These are phyloP conservation scores for Thelonectria rubi DNA, from an alignment of 2,329 filamentous ascomycete species.

Conservation along the genomic window DNA sequence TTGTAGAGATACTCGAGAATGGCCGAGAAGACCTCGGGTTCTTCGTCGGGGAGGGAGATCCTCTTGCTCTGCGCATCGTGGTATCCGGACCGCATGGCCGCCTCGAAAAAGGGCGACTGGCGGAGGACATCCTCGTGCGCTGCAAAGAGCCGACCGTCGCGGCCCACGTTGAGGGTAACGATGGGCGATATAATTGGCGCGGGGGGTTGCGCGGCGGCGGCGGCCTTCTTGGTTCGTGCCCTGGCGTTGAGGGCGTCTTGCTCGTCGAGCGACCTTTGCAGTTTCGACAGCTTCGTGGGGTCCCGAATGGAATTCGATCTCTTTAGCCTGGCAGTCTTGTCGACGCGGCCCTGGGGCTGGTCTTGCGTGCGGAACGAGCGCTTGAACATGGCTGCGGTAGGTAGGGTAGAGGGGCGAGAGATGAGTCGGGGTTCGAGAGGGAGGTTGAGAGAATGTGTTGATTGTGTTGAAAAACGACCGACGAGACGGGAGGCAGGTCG, in stretches of 20 bases:
- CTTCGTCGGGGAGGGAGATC: slow-evolving; percentile 76
- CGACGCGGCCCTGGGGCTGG: slow-evolving; percentile 69
- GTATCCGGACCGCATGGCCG: slow-evolving; percentile 76
- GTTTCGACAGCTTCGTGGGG: slow-evolving; percentile 81
- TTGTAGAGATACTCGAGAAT: slow-evolving; percentile 98
- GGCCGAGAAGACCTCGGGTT: slow-evolving; percentile 92
- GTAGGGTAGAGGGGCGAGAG: slow-evolving; percentile 36
- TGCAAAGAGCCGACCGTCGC: slow-evolving; percentile 88
- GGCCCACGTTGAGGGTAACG: slow-evolving; percentile 85
- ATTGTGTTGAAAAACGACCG: slow-evolving; percentile 14
- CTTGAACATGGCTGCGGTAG: slow-evolving; percentile 80
- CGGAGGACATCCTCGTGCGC: slow-evolving; percentile 92
- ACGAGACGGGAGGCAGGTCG: slow-evolving; percentile 11
- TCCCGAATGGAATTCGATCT: slow-evolving; percentile 68
- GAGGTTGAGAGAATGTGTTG: slow-evolving; percentile 24
- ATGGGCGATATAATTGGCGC: slow-evolving; percentile 70
- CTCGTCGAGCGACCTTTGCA: slow-evolving; percentile 82
- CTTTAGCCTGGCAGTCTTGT: slow-evolving; percentile 88
- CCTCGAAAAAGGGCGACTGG: slow-evolving; percentile 84
- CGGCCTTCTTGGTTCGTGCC: slow-evolving; percentile 30
- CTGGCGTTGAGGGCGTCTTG: slow-evolving; percentile 49
- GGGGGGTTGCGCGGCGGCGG: slow-evolving; percentile 45
- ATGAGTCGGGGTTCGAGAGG: slow-evolving; percentile 34
- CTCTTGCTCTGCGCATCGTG: slow-evolving; percentile 80
- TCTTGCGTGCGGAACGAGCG: slow-evolving; percentile 86